Evolutionary conservation across 345 rosid species (phyloP), one percentile per base, ranked within the genome.

Genomic region (Carallia pectinifolia): DNA sequence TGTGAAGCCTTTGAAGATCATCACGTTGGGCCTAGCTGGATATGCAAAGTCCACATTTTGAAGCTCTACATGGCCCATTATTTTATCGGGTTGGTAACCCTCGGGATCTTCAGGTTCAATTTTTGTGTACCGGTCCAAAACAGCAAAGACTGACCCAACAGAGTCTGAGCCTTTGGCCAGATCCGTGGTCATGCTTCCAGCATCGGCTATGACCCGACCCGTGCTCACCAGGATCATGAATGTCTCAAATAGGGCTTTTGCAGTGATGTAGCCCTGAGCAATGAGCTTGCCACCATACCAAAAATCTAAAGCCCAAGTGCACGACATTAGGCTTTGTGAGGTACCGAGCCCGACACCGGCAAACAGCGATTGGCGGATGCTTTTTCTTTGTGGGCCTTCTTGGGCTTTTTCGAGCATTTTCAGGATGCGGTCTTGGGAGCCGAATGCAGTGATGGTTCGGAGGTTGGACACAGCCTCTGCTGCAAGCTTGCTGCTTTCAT

Each of bases 341-440:
- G 76, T 67, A 18, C 83, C 77, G 2, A 81, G 81, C 19, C 84
- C 87, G 29, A 78, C 18, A 0, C 84, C 87, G 0, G 87, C 84
- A 63, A 39, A 77, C 48, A 68, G 23, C 0, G 80, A 67, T 40
- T 68, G 80, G 38, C 66, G 67, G 10, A 73, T 65, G 69, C 76
- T 78, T 72, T 83, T 82, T 40, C 74, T 64, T 27, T 37, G 65
- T 1, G 86, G 84, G 23, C 79, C 79, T 72, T 83, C 82, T 38
- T 83, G 84, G 61, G 84, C 77, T 55, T 66, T 69, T 19, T 81
- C 82, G 6, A 83, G 84, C 82, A 83, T 76, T 30, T 52, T 30
- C 2, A 83, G 74, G 65, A 81, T 76, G 29, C 84, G 55, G 1
- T 71, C 79, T 52, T 81, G 84, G n/a, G 87, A 83, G 7, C 79